Percentiles rank a stretch among this genome's conserved stretches.
phyloP scores from a whole-genome alignment of 2,329 filamentous ascomycete genomes.

The Colletotrichum agaves region DNA sequence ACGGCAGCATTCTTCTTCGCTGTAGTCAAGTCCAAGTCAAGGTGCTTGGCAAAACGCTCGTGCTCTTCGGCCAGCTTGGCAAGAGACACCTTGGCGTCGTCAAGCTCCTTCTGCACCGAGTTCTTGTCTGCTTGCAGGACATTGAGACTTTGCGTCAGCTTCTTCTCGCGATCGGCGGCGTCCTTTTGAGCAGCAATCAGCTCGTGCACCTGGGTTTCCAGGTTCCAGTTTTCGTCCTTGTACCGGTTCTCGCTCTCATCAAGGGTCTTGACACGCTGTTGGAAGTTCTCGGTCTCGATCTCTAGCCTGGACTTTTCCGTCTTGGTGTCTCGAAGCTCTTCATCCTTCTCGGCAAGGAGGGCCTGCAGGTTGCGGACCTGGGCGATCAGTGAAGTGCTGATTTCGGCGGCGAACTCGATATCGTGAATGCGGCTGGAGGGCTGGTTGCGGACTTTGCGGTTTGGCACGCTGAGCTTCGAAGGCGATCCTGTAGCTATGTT shows the following conservation, averaged over 20 bases:
- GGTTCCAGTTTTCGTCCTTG: slow-evolving; percentile 98
- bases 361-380: slow-evolving; percentile 92
- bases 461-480: slow-evolving; percentile 87
- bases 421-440: slow-evolving; percentile 90
- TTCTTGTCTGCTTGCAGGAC: slow-evolving; percentile 79
- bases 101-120: slow-evolving; percentile 83
- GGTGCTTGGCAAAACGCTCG: slow-evolving; percentile 78
- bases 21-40: slow-evolving; percentile 88
- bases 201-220: slow-evolving; percentile 93
- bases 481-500: slow-evolving; percentile 87
- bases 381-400: slow-evolving; percentile 92
- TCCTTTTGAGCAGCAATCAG: slow-evolving; percentile 79
- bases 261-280: slow-evolving; percentile 81
- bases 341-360: slow-evolving; percentile 87
- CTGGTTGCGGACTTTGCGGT: slow-evolving; percentile 90
- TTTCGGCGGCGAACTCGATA: slow-evolving; percentile 98
- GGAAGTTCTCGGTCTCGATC: slow-evolving; percentile 80
- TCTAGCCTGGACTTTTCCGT: slow-evolving; percentile 83
- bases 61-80: slow-evolving; percentile 86
- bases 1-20: slow-evolving; percentile 83
- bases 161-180: slow-evolving; percentile 83
- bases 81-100: slow-evolving; percentile 85
- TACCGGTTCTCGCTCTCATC: slow-evolving; percentile 96
- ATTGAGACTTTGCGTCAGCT: slow-evolving; percentile 78
- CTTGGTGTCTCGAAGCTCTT: slow-evolving; percentile 79